phyloP scores from a whole-genome alignment of 2,329 filamentous ascomycete species.

The Epichloe elymi region DNA sequence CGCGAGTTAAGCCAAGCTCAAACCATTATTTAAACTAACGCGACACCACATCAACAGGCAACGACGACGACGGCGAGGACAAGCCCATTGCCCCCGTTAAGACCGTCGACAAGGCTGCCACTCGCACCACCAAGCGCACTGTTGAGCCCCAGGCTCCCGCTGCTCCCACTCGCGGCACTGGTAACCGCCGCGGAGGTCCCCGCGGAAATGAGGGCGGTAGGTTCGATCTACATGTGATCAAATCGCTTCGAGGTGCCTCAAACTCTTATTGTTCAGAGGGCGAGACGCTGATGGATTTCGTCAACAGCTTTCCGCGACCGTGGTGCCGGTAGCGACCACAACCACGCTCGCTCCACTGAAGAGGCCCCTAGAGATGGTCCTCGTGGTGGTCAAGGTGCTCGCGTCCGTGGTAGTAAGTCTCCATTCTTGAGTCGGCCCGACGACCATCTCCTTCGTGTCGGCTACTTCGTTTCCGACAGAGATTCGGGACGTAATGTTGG shows the following conservation, averaged over 20 bases:
- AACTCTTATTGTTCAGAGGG: neutral
- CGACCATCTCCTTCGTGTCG: neutral
- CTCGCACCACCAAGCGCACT: slow-evolving; percentile 74
- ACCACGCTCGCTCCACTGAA: slow-evolving; percentile 68
- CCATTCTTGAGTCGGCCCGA: neutral
- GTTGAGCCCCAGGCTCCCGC: slow-evolving; percentile 58
- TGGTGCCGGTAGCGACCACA: slow-evolving; percentile 65
- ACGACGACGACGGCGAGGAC: slow-evolving; percentile 46
- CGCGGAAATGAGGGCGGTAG: slow-evolving; percentile 79
- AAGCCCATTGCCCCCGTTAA: slow-evolving; percentile 76
- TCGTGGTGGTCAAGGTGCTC: slow-evolving; percentile 51
- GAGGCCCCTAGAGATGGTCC: slow-evolving; percentile 44
- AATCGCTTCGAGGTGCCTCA: neutral
- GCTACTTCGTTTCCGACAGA: neutral
- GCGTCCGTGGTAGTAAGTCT: slow-evolving; percentile 43
- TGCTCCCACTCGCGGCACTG: slow-evolving; percentile 39
- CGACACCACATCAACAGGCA: slow-evolving; percentile 28
- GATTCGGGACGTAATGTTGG: neutral
- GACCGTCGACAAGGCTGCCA: slow-evolving; percentile 72
- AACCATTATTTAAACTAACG: slow-evolving; percentile 5
- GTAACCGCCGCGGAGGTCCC: slow-evolving; percentile 42
- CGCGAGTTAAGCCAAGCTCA: neutral
- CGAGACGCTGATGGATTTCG: neutral
- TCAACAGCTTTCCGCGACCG: slow-evolving; percentile 75
- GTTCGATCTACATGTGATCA: slow-evolving; percentile 19